A percentile compares a stretch with the other conserved stretches of the same genome.
Evolutionary conservation across 2,329 filamentous ascomycete species (phyloP).

Genomic region (Hymenoscyphus occultus): DNA sequence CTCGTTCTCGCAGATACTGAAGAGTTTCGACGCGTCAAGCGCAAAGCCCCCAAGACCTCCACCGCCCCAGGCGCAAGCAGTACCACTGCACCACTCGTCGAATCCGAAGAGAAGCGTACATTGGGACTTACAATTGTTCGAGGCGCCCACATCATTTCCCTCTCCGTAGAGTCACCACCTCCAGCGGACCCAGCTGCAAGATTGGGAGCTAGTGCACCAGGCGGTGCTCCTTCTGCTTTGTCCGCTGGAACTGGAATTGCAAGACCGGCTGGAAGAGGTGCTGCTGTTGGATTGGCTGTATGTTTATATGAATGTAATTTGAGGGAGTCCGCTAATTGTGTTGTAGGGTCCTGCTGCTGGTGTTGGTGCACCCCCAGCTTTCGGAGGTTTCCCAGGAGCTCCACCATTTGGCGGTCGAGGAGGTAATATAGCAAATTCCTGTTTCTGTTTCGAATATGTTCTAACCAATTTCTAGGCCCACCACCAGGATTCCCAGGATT

Average conservation of each 20-base stretch:
- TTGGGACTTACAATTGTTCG: slow-evolving; percentile 92
- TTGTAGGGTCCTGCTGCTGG: slow-evolving; percentile 75
- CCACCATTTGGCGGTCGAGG: slow-evolving; percentile 51
- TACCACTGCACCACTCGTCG: slow-evolving; percentile 64
- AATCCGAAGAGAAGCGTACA: slow-evolving; percentile 96
- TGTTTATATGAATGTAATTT: slow-evolving; percentile 29
- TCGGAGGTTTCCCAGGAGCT: slow-evolving; percentile 52
- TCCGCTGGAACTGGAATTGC: slow-evolving; percentile 85
- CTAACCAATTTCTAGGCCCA: slow-evolving; percentile 28
- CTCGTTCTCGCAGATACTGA: slow-evolving; percentile 97
- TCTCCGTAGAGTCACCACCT: slow-evolving; percentile 92
- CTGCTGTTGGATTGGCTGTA: slow-evolving; percentile 76
- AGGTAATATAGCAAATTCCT: slow-evolving; percentile 44
- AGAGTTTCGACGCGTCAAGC: slow-evolving; percentile 90
- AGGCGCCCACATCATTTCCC: slow-evolving; percentile 89
- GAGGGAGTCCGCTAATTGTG: slow-evolving; percentile 31
- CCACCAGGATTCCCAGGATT: slow-evolving; percentile 50
- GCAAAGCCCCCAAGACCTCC: slow-evolving; percentile 71
- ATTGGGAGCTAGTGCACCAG: slow-evolving; percentile 72
- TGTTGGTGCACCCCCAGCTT: slow-evolving; percentile 68
- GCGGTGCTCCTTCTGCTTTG: slow-evolving; percentile 63
- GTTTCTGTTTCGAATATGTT: background rate
- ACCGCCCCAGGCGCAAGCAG: slow-evolving; percentile 54
- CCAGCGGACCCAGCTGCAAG: slow-evolving; percentile 89
- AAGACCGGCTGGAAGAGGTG: slow-evolving; percentile 85